Conservation (phyloP, 2,329 filamentous ascomycete genomes). For the Ploettnerulaceae sp. region DNA sequence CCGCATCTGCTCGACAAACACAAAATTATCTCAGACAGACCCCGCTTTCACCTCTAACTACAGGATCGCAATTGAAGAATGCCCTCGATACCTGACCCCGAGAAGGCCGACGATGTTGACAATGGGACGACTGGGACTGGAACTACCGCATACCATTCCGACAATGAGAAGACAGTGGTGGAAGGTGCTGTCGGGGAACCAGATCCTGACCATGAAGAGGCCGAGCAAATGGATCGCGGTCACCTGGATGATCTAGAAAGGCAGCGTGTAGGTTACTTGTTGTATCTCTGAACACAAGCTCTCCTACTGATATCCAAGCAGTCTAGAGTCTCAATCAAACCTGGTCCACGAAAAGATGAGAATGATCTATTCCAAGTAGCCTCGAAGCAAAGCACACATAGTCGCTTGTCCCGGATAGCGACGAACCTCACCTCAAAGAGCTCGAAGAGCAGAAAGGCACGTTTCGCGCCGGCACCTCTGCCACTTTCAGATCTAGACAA, state of each 20-base stretch:
- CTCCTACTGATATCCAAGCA: conserved; percentile 1
- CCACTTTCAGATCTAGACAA: conserved; percentile 47
- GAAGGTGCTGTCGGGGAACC: conserved; percentile 22
- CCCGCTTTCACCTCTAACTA: neutral
- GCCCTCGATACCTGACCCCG: conserved; percentile 15
- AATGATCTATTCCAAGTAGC: conserved; percentile 15
- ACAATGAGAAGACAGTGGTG: conserved; percentile 17
- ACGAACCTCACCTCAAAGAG: conserved; percentile 24
- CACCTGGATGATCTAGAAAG: conserved; percentile 28
- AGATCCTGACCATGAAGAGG: conserved; percentile 28
- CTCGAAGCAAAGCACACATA: conserved; percentile 21
- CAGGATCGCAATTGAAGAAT: conserved; percentile 9
- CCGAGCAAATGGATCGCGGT: conserved; percentile 28
- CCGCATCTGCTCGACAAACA: no score
- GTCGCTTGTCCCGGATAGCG: conserved; percentile 26
- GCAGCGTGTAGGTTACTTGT: conserved; percentile 14
- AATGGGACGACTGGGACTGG: conserved; percentile 18
- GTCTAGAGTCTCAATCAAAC: conserved; percentile 23
- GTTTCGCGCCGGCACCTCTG: conserved; percentile 22
- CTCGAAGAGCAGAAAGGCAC: conserved; percentile 24
- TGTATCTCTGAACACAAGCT: neutral
- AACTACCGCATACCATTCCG: conserved; percentile 19
- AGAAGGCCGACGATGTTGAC: conserved; percentile 17
- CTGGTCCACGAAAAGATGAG: conserved; percentile 16
- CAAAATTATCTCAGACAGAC: neutral